Conservation (phyloP, 1,284 basidiomycete genomes). For the Microbotryum lychnidis-dioicae region DNA sequence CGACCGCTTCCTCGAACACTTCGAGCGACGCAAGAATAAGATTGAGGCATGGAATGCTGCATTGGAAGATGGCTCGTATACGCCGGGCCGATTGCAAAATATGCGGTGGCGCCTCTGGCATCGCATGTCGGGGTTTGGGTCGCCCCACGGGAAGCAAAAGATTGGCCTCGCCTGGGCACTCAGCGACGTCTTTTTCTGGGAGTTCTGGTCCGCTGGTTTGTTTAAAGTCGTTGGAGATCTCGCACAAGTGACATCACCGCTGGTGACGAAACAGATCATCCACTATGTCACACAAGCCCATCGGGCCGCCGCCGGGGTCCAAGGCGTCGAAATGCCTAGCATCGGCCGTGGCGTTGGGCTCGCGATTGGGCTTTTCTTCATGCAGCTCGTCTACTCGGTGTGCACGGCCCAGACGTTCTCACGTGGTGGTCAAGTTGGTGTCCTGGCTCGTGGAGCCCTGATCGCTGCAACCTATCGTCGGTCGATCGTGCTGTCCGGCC, state of each 20-base stretch:
- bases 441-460: slow-evolving; percentile 74
- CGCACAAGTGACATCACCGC: slow-evolving; percentile 60
- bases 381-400: slow-evolving; percentile 46
- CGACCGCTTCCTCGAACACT: slow-evolving; percentile 35
- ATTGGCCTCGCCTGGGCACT: slow-evolving; percentile 48
- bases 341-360: slow-evolving; percentile 66
- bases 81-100: slow-evolving; percentile 17
- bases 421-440: slow-evolving; percentile 55
- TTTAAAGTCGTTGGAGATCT: slow-evolving; percentile 46
- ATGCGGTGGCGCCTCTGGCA: slow-evolving; percentile 18
- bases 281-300: slow-evolving; percentile 51
- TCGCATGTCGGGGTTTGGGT: slow-evolving; percentile 26
- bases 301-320: slow-evolving; percentile 42
- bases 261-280: slow-evolving; percentile 64
- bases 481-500: slow-evolving; percentile 45
- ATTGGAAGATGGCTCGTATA: slow-evolving; percentile 32
- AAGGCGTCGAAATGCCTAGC: slow-evolving; percentile 52
- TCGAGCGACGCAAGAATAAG: slow-evolving; percentile 32
- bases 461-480: slow-evolving; percentile 76
- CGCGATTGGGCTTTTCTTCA: slow-evolving; percentile 57
- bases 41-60: slow-evolving; percentile 38
- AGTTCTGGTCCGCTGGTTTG: slow-evolving; percentile 67
- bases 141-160: slow-evolving; percentile 39
- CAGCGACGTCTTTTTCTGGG: slow-evolving; percentile 38
- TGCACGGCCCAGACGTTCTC: slow-evolving; percentile 25